Percentiles rank a stretch among this genome's conserved stretches.
Evolutionary conservation across 495 filamentous ascomycete species (phyloP).

Genomic region (Xylaria bambusicola): DNA sequence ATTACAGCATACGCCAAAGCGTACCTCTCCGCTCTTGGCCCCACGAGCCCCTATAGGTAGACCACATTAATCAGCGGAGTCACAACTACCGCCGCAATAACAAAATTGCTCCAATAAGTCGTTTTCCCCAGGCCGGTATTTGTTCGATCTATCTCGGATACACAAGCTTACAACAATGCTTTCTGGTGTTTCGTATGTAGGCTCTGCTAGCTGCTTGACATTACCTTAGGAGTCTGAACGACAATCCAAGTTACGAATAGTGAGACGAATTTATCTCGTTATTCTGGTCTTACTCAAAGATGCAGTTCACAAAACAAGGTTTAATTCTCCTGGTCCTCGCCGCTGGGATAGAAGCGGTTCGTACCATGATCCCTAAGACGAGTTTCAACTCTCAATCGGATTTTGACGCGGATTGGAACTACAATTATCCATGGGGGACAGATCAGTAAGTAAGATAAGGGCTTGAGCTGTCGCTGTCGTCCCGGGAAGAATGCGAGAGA

Average conservation of each 20-base stretch:
- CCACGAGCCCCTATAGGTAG: slow-evolving; percentile 5
- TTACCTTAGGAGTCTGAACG: neutral
- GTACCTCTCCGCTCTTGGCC: neutral
- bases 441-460: slow-evolving; percentile 21
- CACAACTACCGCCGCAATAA: slow-evolving; percentile 3
- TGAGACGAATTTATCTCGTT: neutral
- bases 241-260: neutral
- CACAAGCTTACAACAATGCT: neutral
- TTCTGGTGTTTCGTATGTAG: neutral
- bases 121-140: neutral
- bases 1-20: neutral
- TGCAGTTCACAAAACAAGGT: slow-evolving; percentile 20
- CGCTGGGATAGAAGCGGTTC: slow-evolving; percentile 31
- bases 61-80: slow-evolving; percentile 4
- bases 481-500: neutral
- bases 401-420: slow-evolving; percentile 55
- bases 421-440: slow-evolving; percentile 51
- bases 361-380: slow-evolving; percentile 53
- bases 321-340: slow-evolving; percentile 19
- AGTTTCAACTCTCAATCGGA: slow-evolving; percentile 53
- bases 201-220: neutral
- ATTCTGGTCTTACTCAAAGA: slow-evolving; percentile 2
- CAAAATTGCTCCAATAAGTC: neutral
- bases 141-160: neutral
- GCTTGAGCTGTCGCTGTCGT: neutral